A percentile compares a stretch with the other conserved stretches of the same genome.
Evolutionary conservation across 352 stramenopile species (phyloP).

Genomic region (Pythium phragmiticola): DNA sequence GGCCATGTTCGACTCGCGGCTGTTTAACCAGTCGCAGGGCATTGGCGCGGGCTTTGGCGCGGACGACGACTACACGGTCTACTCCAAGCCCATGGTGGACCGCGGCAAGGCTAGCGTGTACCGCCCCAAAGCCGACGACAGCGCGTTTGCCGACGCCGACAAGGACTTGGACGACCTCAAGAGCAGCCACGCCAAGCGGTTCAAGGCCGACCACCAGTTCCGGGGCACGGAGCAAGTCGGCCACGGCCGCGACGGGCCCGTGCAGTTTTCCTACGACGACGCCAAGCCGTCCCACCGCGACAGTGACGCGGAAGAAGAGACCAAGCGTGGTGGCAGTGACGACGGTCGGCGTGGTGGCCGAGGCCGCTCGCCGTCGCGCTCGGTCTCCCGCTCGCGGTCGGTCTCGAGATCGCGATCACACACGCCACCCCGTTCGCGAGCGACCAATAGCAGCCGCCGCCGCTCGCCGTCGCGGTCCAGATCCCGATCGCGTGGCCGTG

Average conservation of each 20-base stretch:
- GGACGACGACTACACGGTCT: constrained; percentile 99
- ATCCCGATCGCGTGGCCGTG: constrained; percentile 18
- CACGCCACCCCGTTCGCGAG: constrained; percentile 25
- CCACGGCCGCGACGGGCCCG: constrained; percentile 61
- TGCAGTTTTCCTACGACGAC: constrained; percentile 85
- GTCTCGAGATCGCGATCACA: constrained; percentile 33
- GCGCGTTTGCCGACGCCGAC: constrained; percentile 79
- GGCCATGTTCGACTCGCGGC: constrained; percentile 94
- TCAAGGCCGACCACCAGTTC: constrained; percentile 90
- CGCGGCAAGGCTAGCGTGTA: constrained; percentile 89
- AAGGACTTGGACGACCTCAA: constrained; percentile 93
- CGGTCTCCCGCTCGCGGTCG: constrained; percentile 26
- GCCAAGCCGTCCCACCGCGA: constrained; percentile 35
- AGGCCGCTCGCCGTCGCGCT: constrained; percentile 27
- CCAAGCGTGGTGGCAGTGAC: constrained; percentile 13
- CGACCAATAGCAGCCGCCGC: constrained; percentile 21
- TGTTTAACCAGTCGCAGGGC: constrained; percentile 98
- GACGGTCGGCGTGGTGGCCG: neutral
- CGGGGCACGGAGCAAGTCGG: constrained; percentile 73
- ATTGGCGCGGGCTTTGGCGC: constrained; percentile 94
- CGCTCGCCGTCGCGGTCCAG: constrained; percentile 25
- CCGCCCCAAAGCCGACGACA: constrained; percentile 86
- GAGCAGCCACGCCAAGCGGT: constrained; percentile 69
- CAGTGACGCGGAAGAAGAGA: constrained; percentile 19
- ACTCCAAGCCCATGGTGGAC: constrained; percentile 96